Base-by-base conservation (phyloP, 108 stramenopile genomes). In the Mediolabrus comicus region DNA sequence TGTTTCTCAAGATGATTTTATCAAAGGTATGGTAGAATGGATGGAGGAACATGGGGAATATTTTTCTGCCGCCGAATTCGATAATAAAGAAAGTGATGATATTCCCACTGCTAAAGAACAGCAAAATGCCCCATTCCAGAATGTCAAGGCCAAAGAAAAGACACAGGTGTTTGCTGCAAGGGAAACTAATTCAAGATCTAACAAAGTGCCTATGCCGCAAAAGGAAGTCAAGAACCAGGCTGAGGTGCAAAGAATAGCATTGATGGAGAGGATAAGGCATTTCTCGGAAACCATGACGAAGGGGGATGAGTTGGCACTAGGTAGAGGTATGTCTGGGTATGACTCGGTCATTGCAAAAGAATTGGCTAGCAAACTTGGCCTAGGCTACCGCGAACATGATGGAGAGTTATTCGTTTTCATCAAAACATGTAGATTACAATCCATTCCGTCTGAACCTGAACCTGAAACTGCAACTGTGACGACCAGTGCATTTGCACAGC, bases 41-140 rank as follows among this genome's bases (percentile, higher is more conserved):
- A 87, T 95, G 46, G 88, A 90, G 59, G 65, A 87, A 38, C 80
- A 88, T 32, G 95, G 95, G 14, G 86, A 88, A 16, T 75, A 83
- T 57, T 84, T 82, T 38, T 87, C 91, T 13, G 93, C 84, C 7
- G 63, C 85, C 24, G 93, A 95, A 30, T 87, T 66, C 53, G 28
- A 34, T 11, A 35, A 22, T 14, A 25, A 28, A 29, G 14, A 24
- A 35, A 46, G 57, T 52, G 53, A 19, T 59, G 32, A 56, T 51
- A 55, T 62, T 27, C 75, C 34, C 3, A 33, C 10, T 53, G 28
- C 63, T 3, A 32, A 29, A 9, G 35, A 43, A 12, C n/a, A 32
- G 19, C 30, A 51, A 31, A 11, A 66, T 16, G 43, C 80, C 6
- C 39, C 79, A 17, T 57, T 38, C 35, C 33, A 31, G 24, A 25